Evolutionary conservation across 2,329 filamentous ascomycete genomes (phyloP).

Genomic region (Aspergillus uvarum): DNA sequence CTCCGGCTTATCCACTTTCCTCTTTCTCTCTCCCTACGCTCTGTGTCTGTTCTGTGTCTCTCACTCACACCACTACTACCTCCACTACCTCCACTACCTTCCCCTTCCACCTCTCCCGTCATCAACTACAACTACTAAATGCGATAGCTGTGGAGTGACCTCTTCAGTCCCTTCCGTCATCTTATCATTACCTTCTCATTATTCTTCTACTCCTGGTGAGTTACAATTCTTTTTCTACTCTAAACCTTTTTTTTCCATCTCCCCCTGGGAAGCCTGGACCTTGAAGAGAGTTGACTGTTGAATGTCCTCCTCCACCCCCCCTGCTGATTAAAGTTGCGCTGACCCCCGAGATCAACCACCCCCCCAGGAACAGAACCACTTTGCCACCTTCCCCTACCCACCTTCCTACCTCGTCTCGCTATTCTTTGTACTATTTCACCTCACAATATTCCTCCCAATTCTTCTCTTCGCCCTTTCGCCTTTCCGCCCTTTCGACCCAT

Average conservation of each 20-base stretch:
- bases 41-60: too few species aligned
- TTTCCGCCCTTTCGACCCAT: background rate
- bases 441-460: background rate
- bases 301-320: slow-evolving; percentile 6
- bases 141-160: too few species aligned
- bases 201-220: background rate
- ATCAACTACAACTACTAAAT: too few species aligned
- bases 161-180: too few species aligned
- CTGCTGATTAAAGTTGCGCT: slow-evolving; percentile 20
- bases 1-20: slow-evolving; percentile 29
- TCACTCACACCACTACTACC: too few species aligned
- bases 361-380: slow-evolving; percentile 16
- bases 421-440: slow-evolving; percentile 4
- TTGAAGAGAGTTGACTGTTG: background rate
- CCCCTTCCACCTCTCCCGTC: too few species aligned
- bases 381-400: slow-evolving; percentile 18
- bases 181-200: too few species aligned
- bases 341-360: slow-evolving; percentile 15
- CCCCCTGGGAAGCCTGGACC: too few species aligned
- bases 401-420: slow-evolving; percentile 2
- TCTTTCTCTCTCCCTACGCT: background rate
- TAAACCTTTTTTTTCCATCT: background rate
- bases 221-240: slow-evolving; percentile 5
- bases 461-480: background rate
- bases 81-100: too few species aligned